Base-by-base conservation (phyloP, 441 rosid genomes). In the Croton setiger region DNA sequence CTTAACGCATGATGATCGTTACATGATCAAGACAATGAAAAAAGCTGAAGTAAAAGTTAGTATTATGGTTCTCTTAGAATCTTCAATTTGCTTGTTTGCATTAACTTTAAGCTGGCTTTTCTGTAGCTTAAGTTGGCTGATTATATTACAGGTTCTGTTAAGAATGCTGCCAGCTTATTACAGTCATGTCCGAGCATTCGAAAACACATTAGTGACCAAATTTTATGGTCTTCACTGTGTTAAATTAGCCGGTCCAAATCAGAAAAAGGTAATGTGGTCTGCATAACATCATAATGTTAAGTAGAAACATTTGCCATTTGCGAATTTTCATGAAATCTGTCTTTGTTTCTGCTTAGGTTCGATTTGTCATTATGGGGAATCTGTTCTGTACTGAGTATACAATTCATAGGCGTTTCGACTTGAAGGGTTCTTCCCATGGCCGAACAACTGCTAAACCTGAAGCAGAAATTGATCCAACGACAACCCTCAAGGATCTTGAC, bases 101-200 rank as follows among this genome's bases (percentile, higher is more conserved):
- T 18, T 60, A 17, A 10, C 17, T 5, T 43, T 4, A 47, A 51
- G 37, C 47, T 14, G 49, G 35, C 18, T 41, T 4, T 71, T 49
- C 48, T 41, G 9, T 27, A 6, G 56, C 15, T 57, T 35, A 39
- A 36, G 64, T 51, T 49, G 59, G 27, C 48, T 58, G 45, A n/a
- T n/a, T n/a, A 62, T 53, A 60, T 75, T 75, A 55, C 84, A 92
- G 99, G 98, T 92, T 49, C 87, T 95, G 31, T 73, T 91, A 74
- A 87, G 99, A 86, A 95, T 95, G 99, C 88, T 95, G 47, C 94
- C 98, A 0, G 98, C 97, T 37, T 95, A 95, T 74, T 95, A 89
- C 76, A 89, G 86, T 72, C 99, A 95, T 82, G 97, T 95, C 8
- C 85, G 90, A 36, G 80, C 94, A 27, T 92, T 85, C 57, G 93